Conservation (phyloP, 208 protist genomes). For the Leishmania martiniquensis region DNA sequence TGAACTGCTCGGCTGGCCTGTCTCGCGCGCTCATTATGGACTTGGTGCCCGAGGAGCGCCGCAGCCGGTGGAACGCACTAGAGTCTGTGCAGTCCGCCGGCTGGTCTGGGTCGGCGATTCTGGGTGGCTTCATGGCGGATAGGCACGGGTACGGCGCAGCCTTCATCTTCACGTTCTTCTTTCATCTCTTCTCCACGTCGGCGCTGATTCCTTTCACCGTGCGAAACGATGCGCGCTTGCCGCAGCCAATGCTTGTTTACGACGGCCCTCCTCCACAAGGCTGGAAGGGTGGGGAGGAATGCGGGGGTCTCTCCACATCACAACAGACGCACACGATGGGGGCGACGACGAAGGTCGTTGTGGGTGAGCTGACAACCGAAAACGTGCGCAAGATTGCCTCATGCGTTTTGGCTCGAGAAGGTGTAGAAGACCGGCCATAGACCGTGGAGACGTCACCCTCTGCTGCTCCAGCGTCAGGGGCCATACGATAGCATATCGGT, state of each 20-base stretch:
- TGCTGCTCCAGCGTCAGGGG: neutral
- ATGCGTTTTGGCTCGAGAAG: conserved; percentile 10
- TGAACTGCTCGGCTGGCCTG: conserved; percentile 67
- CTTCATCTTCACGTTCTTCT: conserved; percentile 80
- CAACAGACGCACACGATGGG: too few relatives aligned
- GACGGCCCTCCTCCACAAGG: conserved; percentile 3
- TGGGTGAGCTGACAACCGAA: conserved; percentile 30
- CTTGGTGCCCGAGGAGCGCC: conserved; percentile 46
- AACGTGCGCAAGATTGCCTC: conserved; percentile 42
- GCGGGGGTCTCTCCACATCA: neutral
- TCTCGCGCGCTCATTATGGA: conserved; percentile 77
- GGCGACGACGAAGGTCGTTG: neutral
- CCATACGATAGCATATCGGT: neutral
- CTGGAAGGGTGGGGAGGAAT: neutral
- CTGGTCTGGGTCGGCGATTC: conserved; percentile 70
- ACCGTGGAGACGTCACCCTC: neutral
- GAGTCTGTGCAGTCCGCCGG: conserved; percentile 69
- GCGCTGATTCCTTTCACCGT: conserved; percentile 50
- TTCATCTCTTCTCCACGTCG: conserved; percentile 45
- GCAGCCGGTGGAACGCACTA: conserved; percentile 67
- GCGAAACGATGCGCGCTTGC: conserved; percentile 56
- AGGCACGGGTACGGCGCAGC: conserved; percentile 51
- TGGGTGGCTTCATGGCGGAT: conserved; percentile 71
- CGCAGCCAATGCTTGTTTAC: conserved; percentile 35
- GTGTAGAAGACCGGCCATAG: neutral